phyloP scores from a whole-genome alignment of 192 early-diverging fungal genomes.

The Podila epicladia region DNA sequence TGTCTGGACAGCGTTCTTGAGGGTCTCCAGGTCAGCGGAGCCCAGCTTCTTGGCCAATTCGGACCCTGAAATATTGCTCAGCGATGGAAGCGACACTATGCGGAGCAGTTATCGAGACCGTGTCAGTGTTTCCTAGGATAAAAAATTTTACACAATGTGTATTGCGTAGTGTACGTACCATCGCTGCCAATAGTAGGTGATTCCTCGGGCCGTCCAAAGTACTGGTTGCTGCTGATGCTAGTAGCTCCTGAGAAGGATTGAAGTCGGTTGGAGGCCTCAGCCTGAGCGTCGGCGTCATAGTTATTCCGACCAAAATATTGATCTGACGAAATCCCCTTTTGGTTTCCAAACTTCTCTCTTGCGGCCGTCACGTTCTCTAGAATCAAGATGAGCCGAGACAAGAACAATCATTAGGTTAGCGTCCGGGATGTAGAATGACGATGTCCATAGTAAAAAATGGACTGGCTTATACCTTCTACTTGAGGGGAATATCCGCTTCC shows the following conservation, averaged over 20 bases:
- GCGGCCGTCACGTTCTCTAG: slow-evolving; percentile 60
- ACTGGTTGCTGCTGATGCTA: slow-evolving; percentile 85
- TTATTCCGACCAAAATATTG: slow-evolving; percentile 88
- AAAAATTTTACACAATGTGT: background rate
- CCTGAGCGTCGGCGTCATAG: slow-evolving; percentile 66
- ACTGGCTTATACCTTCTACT: slow-evolving; percentile 27
- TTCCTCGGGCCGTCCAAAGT: slow-evolving; percentile 79
- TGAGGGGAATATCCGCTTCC: slow-evolving; percentile 40
- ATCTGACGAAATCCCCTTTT: slow-evolving; percentile 91
- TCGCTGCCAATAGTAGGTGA: slow-evolving; percentile 46
- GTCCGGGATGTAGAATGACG: too few relatives aligned
- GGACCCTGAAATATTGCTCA: slow-evolving; percentile 38
- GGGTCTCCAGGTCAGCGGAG: slow-evolving; percentile 34
- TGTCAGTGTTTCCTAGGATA: too few relatives aligned
- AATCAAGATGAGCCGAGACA: background rate
- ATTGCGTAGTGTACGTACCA: slow-evolving; percentile 3
- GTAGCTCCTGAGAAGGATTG: slow-evolving; percentile 76
- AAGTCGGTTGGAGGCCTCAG: slow-evolving; percentile 66
- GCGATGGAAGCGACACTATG: slow-evolving; percentile 29
- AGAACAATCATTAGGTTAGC: too few relatives aligned
- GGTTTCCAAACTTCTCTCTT: slow-evolving; percentile 80
- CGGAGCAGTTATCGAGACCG: background rate
- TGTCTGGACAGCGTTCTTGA: slow-evolving; percentile 46
- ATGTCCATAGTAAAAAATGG: too few relatives aligned
- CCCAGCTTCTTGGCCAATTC: slow-evolving; percentile 41